Conservation (phyloP, 768 basidiomycete genomes). For the Tephrocybe sp. region DNA sequence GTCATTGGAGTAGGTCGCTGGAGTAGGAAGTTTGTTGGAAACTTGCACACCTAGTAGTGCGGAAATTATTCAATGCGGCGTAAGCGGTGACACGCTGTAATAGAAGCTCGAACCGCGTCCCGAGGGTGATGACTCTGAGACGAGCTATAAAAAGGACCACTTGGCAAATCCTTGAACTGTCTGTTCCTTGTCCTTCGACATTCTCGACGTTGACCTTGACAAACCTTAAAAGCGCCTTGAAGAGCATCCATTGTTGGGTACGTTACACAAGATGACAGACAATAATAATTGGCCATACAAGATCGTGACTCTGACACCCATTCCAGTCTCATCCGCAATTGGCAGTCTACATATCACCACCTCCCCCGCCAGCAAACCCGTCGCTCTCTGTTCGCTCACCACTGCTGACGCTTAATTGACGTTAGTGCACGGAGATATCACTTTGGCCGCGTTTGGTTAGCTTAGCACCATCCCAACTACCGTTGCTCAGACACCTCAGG, state of each 20-base stretch:
- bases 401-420: neutral
- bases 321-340: too few species aligned
- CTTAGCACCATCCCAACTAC: conserved; percentile 6
- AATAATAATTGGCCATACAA: too few species aligned
- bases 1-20: too few species aligned
- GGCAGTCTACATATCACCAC: too few species aligned
- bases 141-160: neutral
- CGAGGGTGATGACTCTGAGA: neutral
- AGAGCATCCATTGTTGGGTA: neutral
- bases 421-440: conserved; percentile 15
- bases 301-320: too few species aligned
- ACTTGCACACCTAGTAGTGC: too few species aligned
- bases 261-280: too few species aligned
- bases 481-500: too few species aligned
- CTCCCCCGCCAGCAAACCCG: neutral
- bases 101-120: neutral
- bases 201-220: neutral
- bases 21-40: too few species aligned
- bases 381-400: neutral
- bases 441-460: conserved; percentile 16
- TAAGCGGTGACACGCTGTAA: neutral
- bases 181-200: conserved; percentile 2
- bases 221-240: neutral
- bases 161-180: neutral
- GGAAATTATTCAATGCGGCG: neutral